A percentile compares a stretch with the other conserved stretches of the same genome.
phyloP scores from a whole-genome alignment of 1,284 basidiomycete species.

The Trichosporon sp. region DNA sequence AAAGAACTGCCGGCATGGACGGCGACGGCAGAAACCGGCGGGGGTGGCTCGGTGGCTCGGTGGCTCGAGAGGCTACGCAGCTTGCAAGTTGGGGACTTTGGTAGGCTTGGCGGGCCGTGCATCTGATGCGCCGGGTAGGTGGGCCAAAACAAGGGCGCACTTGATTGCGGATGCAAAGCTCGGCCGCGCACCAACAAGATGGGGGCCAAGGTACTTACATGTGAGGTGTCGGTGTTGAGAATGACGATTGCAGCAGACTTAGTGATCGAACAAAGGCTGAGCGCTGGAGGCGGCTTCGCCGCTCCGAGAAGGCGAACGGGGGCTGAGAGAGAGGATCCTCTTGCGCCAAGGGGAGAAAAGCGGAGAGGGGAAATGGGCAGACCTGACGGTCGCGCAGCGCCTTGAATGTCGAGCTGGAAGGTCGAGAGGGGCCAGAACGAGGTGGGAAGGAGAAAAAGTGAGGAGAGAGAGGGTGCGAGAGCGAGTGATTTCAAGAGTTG shows the following conservation, averaged over 20 bases:
- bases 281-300: conserved; percentile 9
- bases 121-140: too few relatives aligned
- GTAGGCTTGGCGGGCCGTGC: background rate
- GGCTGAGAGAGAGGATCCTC: background rate
- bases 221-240: background rate
- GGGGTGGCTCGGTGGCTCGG: too few relatives aligned
- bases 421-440: background rate
- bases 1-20: too few relatives aligned
- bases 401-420: background rate
- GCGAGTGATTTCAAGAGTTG: background rate
- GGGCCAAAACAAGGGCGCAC: background rate
- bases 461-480: background rate
- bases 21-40: too few relatives aligned
- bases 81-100: background rate
- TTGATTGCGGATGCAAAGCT: background rate
- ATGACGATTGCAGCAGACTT: background rate
- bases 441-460: background rate
- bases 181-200: background rate
- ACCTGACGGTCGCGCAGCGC: background rate
- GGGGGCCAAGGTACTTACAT: background rate
- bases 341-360: background rate
- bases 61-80: too few relatives aligned
- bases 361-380: background rate
- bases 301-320: conserved; percentile 1
- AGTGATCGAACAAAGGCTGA: background rate